phyloP scores from a whole-genome alignment of 1,139 yeast species.

The Pichia sp. region DNA sequence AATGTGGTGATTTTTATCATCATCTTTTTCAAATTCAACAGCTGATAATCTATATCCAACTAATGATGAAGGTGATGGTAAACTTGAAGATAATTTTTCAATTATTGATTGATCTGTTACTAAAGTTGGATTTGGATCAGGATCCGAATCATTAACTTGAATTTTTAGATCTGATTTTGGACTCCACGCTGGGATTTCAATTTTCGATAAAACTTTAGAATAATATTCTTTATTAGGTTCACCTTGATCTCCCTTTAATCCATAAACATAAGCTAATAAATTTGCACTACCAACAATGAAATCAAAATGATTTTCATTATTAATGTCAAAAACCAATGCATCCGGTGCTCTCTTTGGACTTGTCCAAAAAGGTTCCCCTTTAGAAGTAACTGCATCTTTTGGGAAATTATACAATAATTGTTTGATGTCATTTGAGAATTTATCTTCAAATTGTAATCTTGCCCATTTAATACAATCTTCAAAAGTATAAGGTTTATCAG shows the following conservation, averaged over 20 bases:
- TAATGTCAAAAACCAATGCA: constrained; percentile 69
- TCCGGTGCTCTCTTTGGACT: constrained; percentile 97
- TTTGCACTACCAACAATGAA: constrained; percentile 88
- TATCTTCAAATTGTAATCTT: constrained; percentile 76
- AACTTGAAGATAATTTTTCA: constrained; percentile 58
- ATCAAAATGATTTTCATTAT: constrained; percentile 70
- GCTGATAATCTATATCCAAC: constrained; percentile 84
- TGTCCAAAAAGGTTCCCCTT: constrained; percentile 95
- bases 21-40: constrained; percentile 95
- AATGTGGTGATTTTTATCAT: constrained; percentile 92
- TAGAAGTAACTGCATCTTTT: constrained; percentile 80
- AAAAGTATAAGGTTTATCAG: constrained; percentile 78
- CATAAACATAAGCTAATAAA: constrained; percentile 83
- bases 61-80: constrained; percentile 84
- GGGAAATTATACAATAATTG: constrained; percentile 94
- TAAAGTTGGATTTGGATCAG: constrained; percentile 62
- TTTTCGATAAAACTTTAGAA: constrained; percentile 41
- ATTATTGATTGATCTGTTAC: constrained; percentile 53
- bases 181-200: constrained; percentile 57
- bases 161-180: constrained; percentile 76
- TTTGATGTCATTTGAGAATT: constrained; percentile 76
- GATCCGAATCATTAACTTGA: constrained; percentile 84
- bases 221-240: constrained; percentile 40
- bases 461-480: constrained; percentile 98
- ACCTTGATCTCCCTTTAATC: constrained; percentile 60